Conservation (phyloP, 345 rosid genomes). For the Melaleuca alternifolia region DNA sequence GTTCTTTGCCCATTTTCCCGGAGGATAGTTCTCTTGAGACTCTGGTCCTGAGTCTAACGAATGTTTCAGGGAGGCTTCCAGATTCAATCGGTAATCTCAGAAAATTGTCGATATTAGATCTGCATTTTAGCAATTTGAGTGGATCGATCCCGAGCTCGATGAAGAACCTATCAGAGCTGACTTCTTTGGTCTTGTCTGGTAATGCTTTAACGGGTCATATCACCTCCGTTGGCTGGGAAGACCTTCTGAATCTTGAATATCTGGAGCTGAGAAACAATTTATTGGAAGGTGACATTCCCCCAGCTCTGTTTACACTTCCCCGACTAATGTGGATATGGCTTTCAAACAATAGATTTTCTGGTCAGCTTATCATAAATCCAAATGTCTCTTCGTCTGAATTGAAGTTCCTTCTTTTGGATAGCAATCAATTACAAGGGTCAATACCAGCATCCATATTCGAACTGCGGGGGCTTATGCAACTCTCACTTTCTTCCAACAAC, state of each 20-base stretch:
- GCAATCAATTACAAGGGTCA: conserved; percentile 22
- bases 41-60: conserved; percentile 11
- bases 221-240: conserved; percentile 4
- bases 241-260: conserved; percentile 7
- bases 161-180: conserved; percentile 8
- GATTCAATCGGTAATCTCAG: conserved; percentile 15
- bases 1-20: background rate
- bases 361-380: background rate
- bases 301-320: conserved; percentile 5
- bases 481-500: conserved; percentile 27
- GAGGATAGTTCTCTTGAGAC: conserved; percentile 7
- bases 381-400: background rate
- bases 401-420: conserved; percentile 13
- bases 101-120: conserved; percentile 5
- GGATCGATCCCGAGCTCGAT: conserved; percentile 21
- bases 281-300: conserved; percentile 18
- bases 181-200: conserved; percentile 17
- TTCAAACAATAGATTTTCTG: conserved; percentile 8
- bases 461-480: conserved; percentile 1
- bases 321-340: background rate
- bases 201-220: conserved; percentile 21
- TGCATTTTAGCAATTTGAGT: conserved; percentile 2
- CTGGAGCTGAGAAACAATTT: conserved; percentile 10
- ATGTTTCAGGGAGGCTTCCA: conserved; percentile 18
- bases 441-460: conserved; percentile 12